Evolutionary conservation across 768 basidiomycete species (phyloP), one percentile per base, ranked within the genome.

Genomic region (Termitomyces titanicus): DNA sequence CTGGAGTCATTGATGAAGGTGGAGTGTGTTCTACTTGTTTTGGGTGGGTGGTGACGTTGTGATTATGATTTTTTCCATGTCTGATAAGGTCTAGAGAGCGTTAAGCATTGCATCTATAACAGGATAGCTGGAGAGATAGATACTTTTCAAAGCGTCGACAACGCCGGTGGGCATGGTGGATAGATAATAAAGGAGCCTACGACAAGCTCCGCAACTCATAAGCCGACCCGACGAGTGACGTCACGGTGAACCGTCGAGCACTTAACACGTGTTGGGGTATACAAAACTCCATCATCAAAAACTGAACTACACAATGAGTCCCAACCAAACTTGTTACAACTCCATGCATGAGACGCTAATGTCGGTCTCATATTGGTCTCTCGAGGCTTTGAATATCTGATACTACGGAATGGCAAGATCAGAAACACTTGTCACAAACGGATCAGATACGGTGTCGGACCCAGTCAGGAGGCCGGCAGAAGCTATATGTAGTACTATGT

Each of bases 61-160:
- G 71, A 53, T 79, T 74, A 64, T 82, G 76, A 66, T 89, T 80
- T 66, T 87, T 88, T 65, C 89, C 89, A 74, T 91, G 89, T 66
- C 90, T 82, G 55, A 92, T 88, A 56, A 92, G 84, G 74, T 88
- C 90, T 91, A 59, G 53, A 61, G 55, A 53, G 52, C 59, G 33
- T 55, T 61, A 8, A 59, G 56, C 22, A 39, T 42, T 25, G 6
- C 27, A 37, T 10, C 6, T 34, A 22, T 11, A 64, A 58, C 59
- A 48, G 57, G 61, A 27, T 51, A 49, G 37, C 33, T 22, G 40
- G 11, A 38, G 29, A 72, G 33, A 29, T 40, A 61, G 78, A 38
- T 68, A 92, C 92, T 94, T 79, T 93, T 94, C 76, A 94, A 90
- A 20, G 88, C 88, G 71, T 93, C 85, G 64, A 94, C 87, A 50